phyloP scores from a whole-genome alignment of 177 flowering plant species.

The Vitis hybrid region DNA sequence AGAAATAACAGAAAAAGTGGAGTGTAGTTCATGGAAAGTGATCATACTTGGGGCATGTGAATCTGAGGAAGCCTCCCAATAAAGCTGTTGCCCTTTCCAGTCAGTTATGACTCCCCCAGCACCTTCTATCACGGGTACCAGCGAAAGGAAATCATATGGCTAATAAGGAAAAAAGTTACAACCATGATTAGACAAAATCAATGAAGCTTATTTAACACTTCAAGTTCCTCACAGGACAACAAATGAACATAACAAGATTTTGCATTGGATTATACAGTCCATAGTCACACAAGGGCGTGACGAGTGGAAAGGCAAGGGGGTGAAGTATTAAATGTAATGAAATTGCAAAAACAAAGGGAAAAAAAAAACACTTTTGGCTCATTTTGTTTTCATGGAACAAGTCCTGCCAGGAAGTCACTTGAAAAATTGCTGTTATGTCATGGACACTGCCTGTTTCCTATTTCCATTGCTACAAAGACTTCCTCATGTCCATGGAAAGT shows the following conservation, averaged over 20 bases:
- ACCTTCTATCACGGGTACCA: slow-evolving; percentile 91
- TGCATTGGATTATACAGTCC: not conserved
- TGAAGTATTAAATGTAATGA: no score
- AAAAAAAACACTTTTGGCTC: no score
- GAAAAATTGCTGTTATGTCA: no score
- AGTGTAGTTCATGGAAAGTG: not conserved
- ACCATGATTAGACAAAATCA: not conserved
- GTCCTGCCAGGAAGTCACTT: no score
- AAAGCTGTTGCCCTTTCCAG: slow-evolving; percentile 73
- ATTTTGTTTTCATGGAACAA: no score
- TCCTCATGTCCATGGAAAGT: not conserved
- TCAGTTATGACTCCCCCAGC: slow-evolving; percentile 93
- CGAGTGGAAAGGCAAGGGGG: no score
- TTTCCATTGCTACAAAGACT: no score
- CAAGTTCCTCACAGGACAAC: not conserved
- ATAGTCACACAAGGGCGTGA: no score
- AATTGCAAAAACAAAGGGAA: no score
- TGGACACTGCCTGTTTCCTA: no score
- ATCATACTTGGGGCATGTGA: slow-evolving; percentile 63
- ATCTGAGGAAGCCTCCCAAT: slow-evolving; percentile 82
- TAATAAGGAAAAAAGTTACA: slow-evolving; percentile 22
- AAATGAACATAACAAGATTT: not conserved
- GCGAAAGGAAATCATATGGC: slow-evolving; percentile 94
- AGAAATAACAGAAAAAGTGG: not conserved
- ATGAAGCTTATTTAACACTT: not conserved